Conservation (phyloP, 1,139 yeast genomes). For the Sugiyamaella grinbergsii region DNA sequence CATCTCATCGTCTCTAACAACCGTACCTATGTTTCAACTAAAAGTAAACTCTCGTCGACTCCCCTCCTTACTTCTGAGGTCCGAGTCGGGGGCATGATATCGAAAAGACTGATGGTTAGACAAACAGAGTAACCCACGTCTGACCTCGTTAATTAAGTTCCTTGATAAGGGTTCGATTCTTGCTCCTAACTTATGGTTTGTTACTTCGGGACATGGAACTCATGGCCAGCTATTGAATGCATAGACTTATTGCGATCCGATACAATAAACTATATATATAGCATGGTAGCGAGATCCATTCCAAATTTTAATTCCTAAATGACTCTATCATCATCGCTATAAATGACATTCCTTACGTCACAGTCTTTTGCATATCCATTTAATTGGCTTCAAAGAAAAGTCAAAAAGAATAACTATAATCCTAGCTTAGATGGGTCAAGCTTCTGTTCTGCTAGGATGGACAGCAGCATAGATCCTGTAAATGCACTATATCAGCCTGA, state of each 20-base stretch:
- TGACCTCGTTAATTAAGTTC: conserved; percentile 13
- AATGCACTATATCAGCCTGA: background rate
- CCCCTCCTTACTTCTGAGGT: background rate
- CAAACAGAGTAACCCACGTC: conserved; percentile 2
- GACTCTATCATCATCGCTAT: background rate
- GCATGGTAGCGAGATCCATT: background rate
- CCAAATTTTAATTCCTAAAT: background rate
- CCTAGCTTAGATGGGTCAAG: conserved; percentile 1
- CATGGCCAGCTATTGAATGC: background rate
- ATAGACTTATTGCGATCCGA: background rate
- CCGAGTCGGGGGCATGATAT: too few species aligned
- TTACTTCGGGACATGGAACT: background rate
- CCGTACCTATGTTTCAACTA: background rate
- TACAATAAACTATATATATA: conserved; percentile 5
- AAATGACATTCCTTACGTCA: conserved; percentile 7
- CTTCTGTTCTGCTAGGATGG: conserved; percentile 3
- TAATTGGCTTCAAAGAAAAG: conserved; percentile 15
- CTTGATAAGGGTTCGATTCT: conserved; percentile 3
- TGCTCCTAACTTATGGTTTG: conserved; percentile 4
- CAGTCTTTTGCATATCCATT: conserved; percentile 10
- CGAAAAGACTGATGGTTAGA: too few species aligned
- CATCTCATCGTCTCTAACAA: too few species aligned
- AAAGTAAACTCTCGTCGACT: background rate
- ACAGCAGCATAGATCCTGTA: background rate
- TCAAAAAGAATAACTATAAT: conserved; percentile 10